Evolutionary conservation across 2,329 filamentous ascomycete genomes (phyloP), one percentile per base, ranked within the genome.

Genomic region (Alternaria panax): DNA sequence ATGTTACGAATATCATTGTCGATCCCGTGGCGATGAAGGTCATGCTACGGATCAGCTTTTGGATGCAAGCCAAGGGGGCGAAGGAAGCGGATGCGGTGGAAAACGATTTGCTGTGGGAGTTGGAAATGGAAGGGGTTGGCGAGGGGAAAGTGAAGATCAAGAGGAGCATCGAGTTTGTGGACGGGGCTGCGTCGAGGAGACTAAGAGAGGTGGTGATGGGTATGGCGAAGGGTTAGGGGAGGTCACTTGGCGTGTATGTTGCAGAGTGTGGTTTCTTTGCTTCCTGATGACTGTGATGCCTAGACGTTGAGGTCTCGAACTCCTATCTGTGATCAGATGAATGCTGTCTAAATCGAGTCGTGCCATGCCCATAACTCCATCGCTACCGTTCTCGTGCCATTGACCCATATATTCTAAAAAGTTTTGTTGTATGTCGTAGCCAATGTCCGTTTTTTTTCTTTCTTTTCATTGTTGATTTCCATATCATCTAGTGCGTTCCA

Each of bases 71-170:
- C 1, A 62, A 63, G 28, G 69, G 63, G 0, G 51, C 5, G 12
- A 32, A 20, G 11, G 62, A 57, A 22, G 57, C 52, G 12, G 60
- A 60, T 14, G 55, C 51, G 14, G 62, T 68, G 20, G 69, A 72
- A 46, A 76, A 77, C 58, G 76, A 78, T 54, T 53, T 79, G 16
- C 8, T 78, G 14, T 77, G 75, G 68, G 64, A 70, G 58, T 51
- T 78, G 55, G 67, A 61, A n/a, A 63, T 79, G 60, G 65, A 68
- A 38, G 54, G 56, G 16, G 54, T 6, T 62, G 48, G 16, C 5
- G 14, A 14, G 7, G 27, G 14, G 24, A 28, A 32, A 55, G 59
- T 62, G 62, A 73, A 63, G 59, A 63, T 78, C 1, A 34, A 36
- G 24, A 69, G 51, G 45, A 68, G 64, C 52, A 65, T 62, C 8